Base-by-base conservation (phyloP, 345 rosid species). In the Heritiera littoralis region DNA sequence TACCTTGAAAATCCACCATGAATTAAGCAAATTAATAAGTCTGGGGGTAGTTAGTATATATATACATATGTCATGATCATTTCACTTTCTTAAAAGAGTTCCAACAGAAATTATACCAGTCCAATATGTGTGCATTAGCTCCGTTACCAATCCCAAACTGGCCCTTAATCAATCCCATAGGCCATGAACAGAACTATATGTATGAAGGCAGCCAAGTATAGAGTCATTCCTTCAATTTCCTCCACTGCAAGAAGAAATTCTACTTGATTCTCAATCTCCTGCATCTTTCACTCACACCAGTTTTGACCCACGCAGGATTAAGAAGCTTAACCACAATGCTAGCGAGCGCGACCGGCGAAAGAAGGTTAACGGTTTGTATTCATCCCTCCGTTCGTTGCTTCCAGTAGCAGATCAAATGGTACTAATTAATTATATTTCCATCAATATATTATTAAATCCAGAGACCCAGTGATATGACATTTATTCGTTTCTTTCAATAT, bases 281-380 rank as follows among this genome's bases (percentile, higher is more conserved):
- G 28, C 66, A 15, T 51, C 60, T 30, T 40, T 56, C 77, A 58
- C 5, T 48, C 32, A n/a, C 6, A 32, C 60, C 12, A 60, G 78
- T 51, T 43, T n/a, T 9, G 71, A 48, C 12, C 58, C 69, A 30
- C 2, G 28, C 60, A 1, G 0, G 55, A 56, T 28, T 32, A 76
- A 28, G 59, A 76, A 76, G 59, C 69, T 76, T 28, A 63, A 63
- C 69, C 78, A 76, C 59, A 76, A 76, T 11, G 78, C 78, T 59
- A 48, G 71, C 60, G 78, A 76, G 23, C 71, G 71, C 11, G 32
- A 76, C 1, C 32, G 78, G 28, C 46, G 78, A 8, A 76, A 48
- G 78, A 63, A 46, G 70, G 58, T 76, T 38, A 76, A 76, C 69
- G 9, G 45, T 13, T 49, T 76, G 43, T 63, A 61, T 49, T 63